phyloP scores from a whole-genome alignment of 1,139 yeast species.

The Geotrichum restrictum region DNA sequence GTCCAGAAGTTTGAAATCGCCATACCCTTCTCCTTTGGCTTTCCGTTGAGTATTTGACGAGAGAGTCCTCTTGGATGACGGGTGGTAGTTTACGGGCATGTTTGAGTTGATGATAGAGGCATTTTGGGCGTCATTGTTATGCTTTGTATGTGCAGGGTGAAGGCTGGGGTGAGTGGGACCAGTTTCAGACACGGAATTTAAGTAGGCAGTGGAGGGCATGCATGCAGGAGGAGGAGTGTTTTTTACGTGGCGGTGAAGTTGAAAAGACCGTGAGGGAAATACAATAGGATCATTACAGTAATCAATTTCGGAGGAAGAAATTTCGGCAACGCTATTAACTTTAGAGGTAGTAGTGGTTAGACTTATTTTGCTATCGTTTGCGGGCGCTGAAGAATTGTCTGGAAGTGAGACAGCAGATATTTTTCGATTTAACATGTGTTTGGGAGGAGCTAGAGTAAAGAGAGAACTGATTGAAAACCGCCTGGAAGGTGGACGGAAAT shows the following conservation, averaged over 20 bases:
- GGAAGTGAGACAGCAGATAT: no score
- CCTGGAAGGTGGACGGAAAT: no score
- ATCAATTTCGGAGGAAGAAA: not conserved
- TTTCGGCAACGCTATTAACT: not conserved
- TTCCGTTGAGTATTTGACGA: not conserved
- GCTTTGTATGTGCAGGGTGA: not conserved
- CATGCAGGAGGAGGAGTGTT: not conserved
- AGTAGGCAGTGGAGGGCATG: not conserved
- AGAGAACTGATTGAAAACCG: no score
- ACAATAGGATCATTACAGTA: not conserved
- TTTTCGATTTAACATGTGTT: no score
- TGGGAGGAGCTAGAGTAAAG: no score
- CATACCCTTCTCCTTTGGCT: constrained; percentile 11
- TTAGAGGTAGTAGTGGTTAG: no score
- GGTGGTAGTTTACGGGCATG: not conserved
- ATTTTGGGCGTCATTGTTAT: not conserved
- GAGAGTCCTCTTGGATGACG: not conserved
- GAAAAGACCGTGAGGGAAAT: not conserved
- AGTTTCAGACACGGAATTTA: not conserved
- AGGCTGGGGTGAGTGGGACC: not conserved
- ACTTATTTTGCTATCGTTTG: no score
- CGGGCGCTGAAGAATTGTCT: no score
- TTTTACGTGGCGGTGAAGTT: not conserved
- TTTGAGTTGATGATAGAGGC: not conserved
- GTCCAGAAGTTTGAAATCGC: constrained; percentile 31